These are phyloP conservation scores for Colletotrichum abscissum DNA, from an alignment of 2,329 filamentous ascomycete genomes.

Conservation along the genomic window DNA sequence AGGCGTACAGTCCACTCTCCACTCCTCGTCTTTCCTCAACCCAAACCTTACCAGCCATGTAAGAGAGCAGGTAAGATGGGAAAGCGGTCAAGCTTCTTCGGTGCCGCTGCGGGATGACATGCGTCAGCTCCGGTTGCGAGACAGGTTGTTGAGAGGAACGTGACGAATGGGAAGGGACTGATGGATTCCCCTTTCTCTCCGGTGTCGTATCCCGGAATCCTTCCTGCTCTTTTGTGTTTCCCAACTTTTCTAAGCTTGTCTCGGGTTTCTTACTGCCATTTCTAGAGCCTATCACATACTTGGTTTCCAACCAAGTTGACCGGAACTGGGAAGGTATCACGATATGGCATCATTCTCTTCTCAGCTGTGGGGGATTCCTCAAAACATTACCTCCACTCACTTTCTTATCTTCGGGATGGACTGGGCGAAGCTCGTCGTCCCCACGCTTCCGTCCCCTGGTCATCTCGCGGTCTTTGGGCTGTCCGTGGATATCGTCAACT, in stretches of 20 bases:
- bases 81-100: neutral
- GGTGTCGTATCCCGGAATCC: neutral
- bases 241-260: neutral
- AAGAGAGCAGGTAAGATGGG: neutral
- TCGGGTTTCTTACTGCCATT: too few species aligned
- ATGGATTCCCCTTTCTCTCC: neutral
- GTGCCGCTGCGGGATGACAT: neutral
- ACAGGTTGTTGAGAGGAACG: neutral
- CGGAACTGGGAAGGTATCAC: too few species aligned
- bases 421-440: too few species aligned
- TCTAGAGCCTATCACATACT: too few species aligned
- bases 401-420: too few species aligned
- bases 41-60: neutral
- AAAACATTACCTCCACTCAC: too few species aligned
- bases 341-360: too few species aligned
- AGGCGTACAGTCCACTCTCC: too few species aligned
- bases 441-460: too few species aligned
- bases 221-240: neutral
- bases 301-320: too few species aligned
- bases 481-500: neutral
- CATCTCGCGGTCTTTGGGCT: neutral
- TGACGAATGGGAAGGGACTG: neutral
- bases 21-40: too few species aligned
- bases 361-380: too few species aligned
- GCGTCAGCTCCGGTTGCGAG: neutral